Base-by-base conservation (phyloP, 768 basidiomycete genomes). In the Xerocomellus dryophilus region DNA sequence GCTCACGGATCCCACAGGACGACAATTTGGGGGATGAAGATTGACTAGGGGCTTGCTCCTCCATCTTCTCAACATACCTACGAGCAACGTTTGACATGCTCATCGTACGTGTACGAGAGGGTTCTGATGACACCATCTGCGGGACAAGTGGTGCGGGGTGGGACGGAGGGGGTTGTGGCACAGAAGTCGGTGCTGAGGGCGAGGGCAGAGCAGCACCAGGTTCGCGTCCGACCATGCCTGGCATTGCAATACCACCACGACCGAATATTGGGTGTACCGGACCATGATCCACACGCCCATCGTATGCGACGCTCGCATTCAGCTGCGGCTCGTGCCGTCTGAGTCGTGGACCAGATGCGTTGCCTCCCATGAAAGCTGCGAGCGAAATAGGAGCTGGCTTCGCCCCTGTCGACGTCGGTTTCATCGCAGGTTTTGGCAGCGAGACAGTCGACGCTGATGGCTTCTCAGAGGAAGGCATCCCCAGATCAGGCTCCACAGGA, bases 331-430 rank as follows among this genome's bases (percentile, higher is more conserved):
- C 82, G 61, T 84, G 88, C 53, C 77, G 81, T 58, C 80, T 90
- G 40, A 93, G 76, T 35, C 85, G 78, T 4, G 89, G 89, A 21
- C 88, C 90, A 40, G 82, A 79, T 14, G 85, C 89, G 25, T 77
- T 81, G 7, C 90, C 89, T 35, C 90, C 90, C 60, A 92, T 92
- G 66, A 92, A 90, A 2, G 85, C 80, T 0, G 90, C 90, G 25
- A 92, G 78, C 3, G 90, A 93, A 9, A 87, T 83, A 11, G 83
- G 74, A 39, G 79, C 74, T 3, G 76, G 56, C 47, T 71, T 77
- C 43, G 15, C 11, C 18, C 60, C 58, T 15, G 54, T 44, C 41
- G 58, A 36, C 4, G 36, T 20, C 35, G 49, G 14, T 27, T 61
- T 65, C 4, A 53, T 40, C 48, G 59, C 50, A 32, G 62, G 51